Conservation (phyloP, 2,329 filamentous ascomycete genomes). For the Chrysoporthe cubensis region DNA sequence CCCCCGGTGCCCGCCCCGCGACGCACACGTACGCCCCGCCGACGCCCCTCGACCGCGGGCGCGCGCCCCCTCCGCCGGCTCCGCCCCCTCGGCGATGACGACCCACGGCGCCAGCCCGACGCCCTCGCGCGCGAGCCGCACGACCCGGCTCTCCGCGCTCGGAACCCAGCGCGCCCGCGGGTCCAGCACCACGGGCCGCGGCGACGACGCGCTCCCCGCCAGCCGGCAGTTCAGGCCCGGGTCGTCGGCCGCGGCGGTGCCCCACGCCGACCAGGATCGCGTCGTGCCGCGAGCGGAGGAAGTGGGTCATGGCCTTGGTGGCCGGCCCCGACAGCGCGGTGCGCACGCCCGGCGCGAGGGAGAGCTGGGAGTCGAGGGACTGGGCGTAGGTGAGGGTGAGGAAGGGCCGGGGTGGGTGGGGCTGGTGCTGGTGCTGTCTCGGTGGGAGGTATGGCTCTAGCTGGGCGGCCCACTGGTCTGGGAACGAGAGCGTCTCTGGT, state of each 20-base stretch:
- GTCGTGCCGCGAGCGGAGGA: conserved; percentile 78
- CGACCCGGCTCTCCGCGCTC: conserved; percentile 62
- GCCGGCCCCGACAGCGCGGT: conserved; percentile 81
- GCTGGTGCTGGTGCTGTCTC: conserved; percentile 12
- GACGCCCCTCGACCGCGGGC: too few relatives aligned
- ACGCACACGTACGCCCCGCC: too few relatives aligned
- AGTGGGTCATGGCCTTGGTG: conserved; percentile 93
- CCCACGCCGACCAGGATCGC: conserved; percentile 85
- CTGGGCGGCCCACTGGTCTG: conserved; percentile 20
- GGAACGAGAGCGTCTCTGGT: conserved; percentile 22
- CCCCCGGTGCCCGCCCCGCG: too few relatives aligned
- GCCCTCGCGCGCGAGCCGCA: conserved; percentile 66
- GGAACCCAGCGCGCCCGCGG: conserved; percentile 73
- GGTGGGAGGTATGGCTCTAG: conserved; percentile 22
- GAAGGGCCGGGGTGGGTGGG: conserved; percentile 43
- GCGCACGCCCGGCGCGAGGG: conserved; percentile 76
- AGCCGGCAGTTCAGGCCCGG: conserved; percentile 84
- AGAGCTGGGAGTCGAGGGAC: conserved; percentile 82
- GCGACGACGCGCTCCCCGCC: conserved; percentile 62
- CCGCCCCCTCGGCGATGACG: conserved; percentile 57
- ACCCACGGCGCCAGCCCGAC: conserved; percentile 76
- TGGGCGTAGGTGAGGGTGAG: conserved; percentile 89
- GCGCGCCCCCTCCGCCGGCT: conserved; percentile 46
- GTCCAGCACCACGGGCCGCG: conserved; percentile 82
- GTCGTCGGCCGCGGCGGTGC: conserved; percentile 83